Evolutionary conservation across 495 filamentous ascomycete genomes (phyloP).

Genomic region (Xylaria castorea): DNA sequence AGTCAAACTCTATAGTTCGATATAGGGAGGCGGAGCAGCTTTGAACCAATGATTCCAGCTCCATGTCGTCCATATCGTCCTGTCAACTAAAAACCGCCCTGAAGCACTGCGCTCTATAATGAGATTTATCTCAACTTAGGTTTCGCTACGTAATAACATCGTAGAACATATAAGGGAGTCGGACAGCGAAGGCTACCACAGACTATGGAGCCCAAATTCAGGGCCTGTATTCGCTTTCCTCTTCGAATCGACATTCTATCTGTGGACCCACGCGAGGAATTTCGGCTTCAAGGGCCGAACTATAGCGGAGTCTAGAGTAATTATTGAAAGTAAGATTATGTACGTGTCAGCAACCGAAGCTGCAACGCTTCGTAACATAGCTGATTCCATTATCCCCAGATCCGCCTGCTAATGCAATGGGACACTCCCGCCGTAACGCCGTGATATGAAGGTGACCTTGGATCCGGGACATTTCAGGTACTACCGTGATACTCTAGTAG

Average conservation of each 20-base stretch:
- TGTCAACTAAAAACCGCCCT: neutral
- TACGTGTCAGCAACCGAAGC: conserved; percentile 11
- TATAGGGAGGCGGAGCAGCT: neutral
- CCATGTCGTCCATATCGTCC: neutral
- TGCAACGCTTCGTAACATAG: conserved; percentile 6
- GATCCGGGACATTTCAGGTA: neutral
- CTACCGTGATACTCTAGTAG: conserved; percentile 40
- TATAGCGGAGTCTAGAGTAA: neutral
- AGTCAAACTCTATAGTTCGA: conserved; percentile 20
- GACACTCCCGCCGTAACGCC: conserved; percentile 22
- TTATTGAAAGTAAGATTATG: conserved; percentile 9
- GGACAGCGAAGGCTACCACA: neutral
- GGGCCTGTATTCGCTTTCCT: neutral
- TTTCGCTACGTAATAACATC: neutral
- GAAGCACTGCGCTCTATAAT: conserved; percentile 8
- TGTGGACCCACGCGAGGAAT: neutral
- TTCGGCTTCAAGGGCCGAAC: neutral
- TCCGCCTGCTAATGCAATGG: conserved; percentile 25
- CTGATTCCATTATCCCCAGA: conserved; percentile 9
- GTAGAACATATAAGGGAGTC: neutral
- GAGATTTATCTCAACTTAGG: neutral
- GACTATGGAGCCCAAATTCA: neutral
- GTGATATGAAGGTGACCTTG: conserved; percentile 15
- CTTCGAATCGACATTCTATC: conserved; percentile 10
- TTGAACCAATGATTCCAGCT: neutral